Base-by-base conservation (phyloP, 352 stramenopile species). In the Phytophthora hybrid region DNA sequence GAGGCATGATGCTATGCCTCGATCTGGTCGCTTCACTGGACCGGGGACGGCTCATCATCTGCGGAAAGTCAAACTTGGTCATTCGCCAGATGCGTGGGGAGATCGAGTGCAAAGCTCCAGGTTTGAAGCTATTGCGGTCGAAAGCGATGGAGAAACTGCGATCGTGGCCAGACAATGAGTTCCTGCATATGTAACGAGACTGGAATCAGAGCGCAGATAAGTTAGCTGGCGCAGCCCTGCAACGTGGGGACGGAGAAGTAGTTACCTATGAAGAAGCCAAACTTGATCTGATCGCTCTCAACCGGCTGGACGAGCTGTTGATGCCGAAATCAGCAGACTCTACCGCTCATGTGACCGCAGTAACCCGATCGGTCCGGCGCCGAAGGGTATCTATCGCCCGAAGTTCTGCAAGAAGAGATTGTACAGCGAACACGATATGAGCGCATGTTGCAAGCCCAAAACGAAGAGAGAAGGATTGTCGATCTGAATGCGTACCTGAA, bases 151-250 rank as follows among this genome's bases (percentile, higher is more conserved):
- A 26, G 23, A 26, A 26, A 26, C 23, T 26, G 23, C 23, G 23
- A 26, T 26, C 23, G 23, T 26, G 23, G 23, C 23, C 23, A 2
- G 23, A 26, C 23, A 1, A 26, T 26, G 23, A 26, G 23, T 26
- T 26, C 23, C 23, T 26, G 23, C 23, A 26, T 26, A 26, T 26
- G 23, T 2, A 26, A 26, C 23, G 52, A 18, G 37, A 62, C 16
- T 62, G 62, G 62, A 69, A 69, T n/a, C 21, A 57, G 16, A 69
- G 62, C 37, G 62, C 34, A 0, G 52, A 57, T 49, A 13, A 29
- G 5, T 19, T 68, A 56, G 51, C 31, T 1, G 59, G 61, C 9
- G 49, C 29, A 26, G 47, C 49, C 1, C 26, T 60, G 5, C 59
- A 53, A 26, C 26, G 34, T 41, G 34, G 46, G 2, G 37, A 66